These are phyloP conservation scores for Dipteronia sinensis DNA, from an alignment of 345 rosid genomes.

Conservation along the genomic window DNA sequence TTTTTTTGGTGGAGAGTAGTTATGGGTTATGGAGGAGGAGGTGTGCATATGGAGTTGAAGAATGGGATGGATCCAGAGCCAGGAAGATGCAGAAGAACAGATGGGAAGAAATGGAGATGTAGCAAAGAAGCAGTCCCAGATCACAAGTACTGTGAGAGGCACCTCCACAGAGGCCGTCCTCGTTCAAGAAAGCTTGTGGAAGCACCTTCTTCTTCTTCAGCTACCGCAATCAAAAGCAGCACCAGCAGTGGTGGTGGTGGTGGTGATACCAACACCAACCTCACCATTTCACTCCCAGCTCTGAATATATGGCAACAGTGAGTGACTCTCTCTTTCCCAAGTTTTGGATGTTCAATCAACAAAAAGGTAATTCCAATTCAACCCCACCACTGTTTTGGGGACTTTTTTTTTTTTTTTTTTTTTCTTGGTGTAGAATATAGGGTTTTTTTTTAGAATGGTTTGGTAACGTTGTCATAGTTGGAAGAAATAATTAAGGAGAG, in stretches of 20 bases:
- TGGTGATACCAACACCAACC: slow-evolving; percentile 35
- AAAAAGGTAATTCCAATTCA: no score
- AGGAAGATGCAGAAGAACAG: slow-evolving; percentile 60
- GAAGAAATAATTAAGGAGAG: no score
- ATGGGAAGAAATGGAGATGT: slow-evolving; percentile 68
- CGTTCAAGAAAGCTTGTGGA: slow-evolving; percentile 64
- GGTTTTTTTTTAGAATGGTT: no score
- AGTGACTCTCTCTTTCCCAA: background rate
- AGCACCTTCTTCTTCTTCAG: slow-evolving; percentile 28
- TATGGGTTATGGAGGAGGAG: slow-evolving; percentile 23
- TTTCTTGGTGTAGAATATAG: no score
- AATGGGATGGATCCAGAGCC: slow-evolving; percentile 47
- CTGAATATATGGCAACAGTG: background rate
- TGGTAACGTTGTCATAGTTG: no score
- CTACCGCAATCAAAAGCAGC: background rate
- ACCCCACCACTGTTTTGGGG: no score
- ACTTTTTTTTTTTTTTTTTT: no score
- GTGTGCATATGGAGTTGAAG: slow-evolving; percentile 27
- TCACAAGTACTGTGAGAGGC: slow-evolving; percentile 56
- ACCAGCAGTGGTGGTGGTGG: no score
- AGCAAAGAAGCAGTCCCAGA: slow-evolving; percentile 45
- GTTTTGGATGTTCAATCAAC: background rate
- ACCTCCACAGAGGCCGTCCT: slow-evolving; percentile 52
- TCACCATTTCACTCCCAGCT: slow-evolving; percentile 39
- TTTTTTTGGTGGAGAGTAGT: slow-evolving; percentile 11